These are phyloP conservation scores for Aspergillus nanangensis DNA, from an alignment of 495 filamentous ascomycete species.

Conservation along the genomic window DNA sequence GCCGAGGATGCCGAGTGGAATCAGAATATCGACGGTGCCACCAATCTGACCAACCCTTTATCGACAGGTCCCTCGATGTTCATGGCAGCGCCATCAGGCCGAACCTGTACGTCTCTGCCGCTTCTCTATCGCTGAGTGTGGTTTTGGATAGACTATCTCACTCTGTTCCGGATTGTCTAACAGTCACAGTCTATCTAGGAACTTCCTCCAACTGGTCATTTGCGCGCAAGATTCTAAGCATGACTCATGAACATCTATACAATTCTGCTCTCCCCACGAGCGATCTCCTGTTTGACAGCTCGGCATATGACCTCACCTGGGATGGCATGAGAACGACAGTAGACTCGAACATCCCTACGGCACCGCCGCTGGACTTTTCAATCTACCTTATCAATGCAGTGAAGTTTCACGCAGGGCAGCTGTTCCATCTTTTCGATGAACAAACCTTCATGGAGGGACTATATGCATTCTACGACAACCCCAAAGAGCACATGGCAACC, in stretches of 20 bases:
- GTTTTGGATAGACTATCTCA: no score
- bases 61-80: slow-evolving; percentile 33
- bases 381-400: slow-evolving; percentile 41
- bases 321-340: slow-evolving; percentile 27
- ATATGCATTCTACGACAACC: slow-evolving; percentile 29
- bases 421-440: slow-evolving; percentile 45
- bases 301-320: slow-evolving; percentile 38
- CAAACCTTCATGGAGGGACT: slow-evolving; percentile 33
- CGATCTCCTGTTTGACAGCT: slow-evolving; percentile 32
- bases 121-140: background rate
- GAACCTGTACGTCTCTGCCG: slow-evolving; percentile 20
- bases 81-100: slow-evolving; percentile 26
- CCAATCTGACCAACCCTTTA: slow-evolving; percentile 32
- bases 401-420: slow-evolving; percentile 38
- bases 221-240: slow-evolving; percentile 33
- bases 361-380: slow-evolving; percentile 36
- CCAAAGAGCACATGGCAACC: slow-evolving; percentile 16
- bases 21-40: slow-evolving; percentile 8
- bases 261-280: slow-evolving; percentile 29
- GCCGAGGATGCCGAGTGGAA: slow-evolving; percentile 1
- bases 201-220: slow-evolving; percentile 47
- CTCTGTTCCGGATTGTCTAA: background rate
- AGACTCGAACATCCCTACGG: slow-evolving; percentile 18
- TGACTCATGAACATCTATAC: slow-evolving; percentile 34
- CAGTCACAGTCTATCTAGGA: slow-evolving; percentile 40